Conservation (phyloP, 768 basidiomycete genomes). For the Rhodosporidiobolus odoratus region DNA sequence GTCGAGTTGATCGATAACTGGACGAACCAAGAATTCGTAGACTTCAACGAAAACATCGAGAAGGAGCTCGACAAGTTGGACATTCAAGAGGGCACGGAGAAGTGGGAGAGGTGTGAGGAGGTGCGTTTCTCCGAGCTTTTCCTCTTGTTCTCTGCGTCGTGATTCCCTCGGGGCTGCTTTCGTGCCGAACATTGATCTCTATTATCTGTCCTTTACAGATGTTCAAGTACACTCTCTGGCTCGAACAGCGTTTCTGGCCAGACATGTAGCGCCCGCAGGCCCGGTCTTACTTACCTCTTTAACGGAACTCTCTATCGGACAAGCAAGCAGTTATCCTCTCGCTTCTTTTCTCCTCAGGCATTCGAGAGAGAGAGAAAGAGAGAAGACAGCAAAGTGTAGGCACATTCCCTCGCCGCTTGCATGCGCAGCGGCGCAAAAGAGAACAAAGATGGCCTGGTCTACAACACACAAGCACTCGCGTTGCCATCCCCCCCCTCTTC, state of each 20-base stretch:
- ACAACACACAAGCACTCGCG: neutral
- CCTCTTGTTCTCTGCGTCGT: fast-evolving
- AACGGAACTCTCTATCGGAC: no score
- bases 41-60: slow-evolving; percentile 43
- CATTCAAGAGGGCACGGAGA: slow-evolving; percentile 13
- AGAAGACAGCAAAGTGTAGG: no score
- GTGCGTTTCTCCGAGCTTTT: slow-evolving; percentile 1
- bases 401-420: no score
- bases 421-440: no score
- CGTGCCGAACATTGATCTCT: neutral
- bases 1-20: slow-evolving; percentile 59
- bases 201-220: slow-evolving; percentile 1
- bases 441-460: neutral
- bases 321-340: no score
- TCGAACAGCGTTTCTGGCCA: slow-evolving; percentile 33
- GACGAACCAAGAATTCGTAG: slow-evolving; percentile 50
- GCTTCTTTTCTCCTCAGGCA: no score
- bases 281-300: no score
- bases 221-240: slow-evolving; percentile 28
- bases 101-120: slow-evolving; percentile 26
- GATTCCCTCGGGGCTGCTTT: fast-evolving
- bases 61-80: slow-evolving; percentile 26
- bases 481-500: neutral
- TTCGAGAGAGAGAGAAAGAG: no score
- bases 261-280: no score